These are phyloP conservation scores for Coffea canephora DNA, from an alignment of 257 asterid genomes.

Conservation along the genomic window DNA sequence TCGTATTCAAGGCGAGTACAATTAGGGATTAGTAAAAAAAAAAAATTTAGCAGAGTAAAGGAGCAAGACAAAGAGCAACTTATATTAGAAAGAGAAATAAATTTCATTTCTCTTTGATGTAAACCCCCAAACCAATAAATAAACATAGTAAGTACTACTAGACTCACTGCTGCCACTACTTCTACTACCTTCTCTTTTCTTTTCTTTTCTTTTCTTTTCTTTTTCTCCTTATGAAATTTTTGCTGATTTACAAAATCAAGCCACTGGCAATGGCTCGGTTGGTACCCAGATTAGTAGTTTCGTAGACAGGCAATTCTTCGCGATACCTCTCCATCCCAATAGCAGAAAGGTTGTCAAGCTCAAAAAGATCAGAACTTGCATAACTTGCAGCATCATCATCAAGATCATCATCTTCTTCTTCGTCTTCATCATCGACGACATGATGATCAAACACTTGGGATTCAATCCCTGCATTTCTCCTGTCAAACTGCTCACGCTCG, in stretches of 20 bases:
- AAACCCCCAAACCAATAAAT: slow-evolving; percentile 70
- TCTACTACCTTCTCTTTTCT: background rate
- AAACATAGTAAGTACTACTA: slow-evolving; percentile 16
- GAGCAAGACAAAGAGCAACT: background rate
- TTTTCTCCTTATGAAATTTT: background rate
- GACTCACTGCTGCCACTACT: slow-evolving; percentile 24
- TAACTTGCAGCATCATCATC: slow-evolving; percentile 56
- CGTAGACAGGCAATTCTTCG: slow-evolving; percentile 80
- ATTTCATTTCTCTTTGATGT: slow-evolving; percentile 39
- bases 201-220: background rate
- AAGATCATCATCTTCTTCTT: slow-evolving; percentile 34
- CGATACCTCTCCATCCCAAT: slow-evolving; percentile 75
- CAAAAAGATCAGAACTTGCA: slow-evolving; percentile 86
- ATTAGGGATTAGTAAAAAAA: too few species aligned
- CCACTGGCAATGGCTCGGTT: slow-evolving; percentile 56
- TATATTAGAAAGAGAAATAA: slow-evolving; percentile 33
- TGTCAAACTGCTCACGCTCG: background rate
- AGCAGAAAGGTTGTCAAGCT: slow-evolving; percentile 69
- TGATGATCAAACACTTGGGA: slow-evolving; percentile 18
- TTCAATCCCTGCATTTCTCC: slow-evolving; percentile 11
- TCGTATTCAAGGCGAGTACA: background rate
- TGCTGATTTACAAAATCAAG: slow-evolving; percentile 38
- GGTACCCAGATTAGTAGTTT: slow-evolving; percentile 58
- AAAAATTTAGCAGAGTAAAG: background rate
- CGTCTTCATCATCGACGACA: slow-evolving; percentile 28